phyloP scores from a whole-genome alignment of 2,329 filamentous ascomycete genomes.

The Nothophoma quercina region DNA sequence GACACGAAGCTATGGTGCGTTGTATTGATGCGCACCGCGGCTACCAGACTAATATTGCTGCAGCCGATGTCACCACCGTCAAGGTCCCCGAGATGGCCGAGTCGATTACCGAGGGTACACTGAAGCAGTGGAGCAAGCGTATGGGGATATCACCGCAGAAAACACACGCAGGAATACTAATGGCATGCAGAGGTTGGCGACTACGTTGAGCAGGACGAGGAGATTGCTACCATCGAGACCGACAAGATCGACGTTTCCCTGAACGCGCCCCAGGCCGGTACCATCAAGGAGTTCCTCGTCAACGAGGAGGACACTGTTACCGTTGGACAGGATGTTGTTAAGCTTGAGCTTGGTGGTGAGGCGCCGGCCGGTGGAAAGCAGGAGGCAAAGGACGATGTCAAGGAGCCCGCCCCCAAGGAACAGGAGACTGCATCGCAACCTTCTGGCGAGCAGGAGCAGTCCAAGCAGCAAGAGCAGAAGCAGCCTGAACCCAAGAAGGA shows the following conservation, averaged over 20 bases:
- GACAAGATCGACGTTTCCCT: slow-evolving; percentile 99
- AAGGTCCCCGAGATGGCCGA: slow-evolving; percentile 99
- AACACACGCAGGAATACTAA: slow-evolving; percentile 14
- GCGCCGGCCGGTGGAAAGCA: slow-evolving; percentile 62
- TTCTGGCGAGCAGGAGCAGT: slow-evolving; percentile 58
- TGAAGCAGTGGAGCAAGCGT: slow-evolving; percentile 94
- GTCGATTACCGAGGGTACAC: slow-evolving; percentile 95
- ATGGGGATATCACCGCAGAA: slow-evolving; percentile 29
- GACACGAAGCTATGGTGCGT: slow-evolving; percentile 46
- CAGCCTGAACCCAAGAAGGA: slow-evolving; percentile 48
- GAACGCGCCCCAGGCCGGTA: slow-evolving; percentile 89
- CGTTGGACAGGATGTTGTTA: slow-evolving; percentile 90
- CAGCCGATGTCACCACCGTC: slow-evolving; percentile 77
- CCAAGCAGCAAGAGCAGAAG: slow-evolving; percentile 48
- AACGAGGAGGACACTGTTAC: slow-evolving; percentile 95
- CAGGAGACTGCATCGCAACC: slow-evolving; percentile 65
- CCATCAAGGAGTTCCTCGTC: slow-evolving; percentile 89
- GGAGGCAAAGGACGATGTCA: slow-evolving; percentile 63
- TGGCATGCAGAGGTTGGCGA: slow-evolving; percentile 75
- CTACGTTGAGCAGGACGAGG: slow-evolving; percentile 92
- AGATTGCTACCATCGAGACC: slow-evolving; percentile 98
- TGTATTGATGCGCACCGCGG: neutral
- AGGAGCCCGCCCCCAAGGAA: slow-evolving; percentile 65
- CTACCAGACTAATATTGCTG: neutral
- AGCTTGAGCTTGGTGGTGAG: slow-evolving; percentile 74